Percentiles rank a stretch among this genome's conserved stretches.
Evolutionary conservation across 805 yeast species (phyloP).

Genomic region (Kregervanrija pseudodelftensis): DNA sequence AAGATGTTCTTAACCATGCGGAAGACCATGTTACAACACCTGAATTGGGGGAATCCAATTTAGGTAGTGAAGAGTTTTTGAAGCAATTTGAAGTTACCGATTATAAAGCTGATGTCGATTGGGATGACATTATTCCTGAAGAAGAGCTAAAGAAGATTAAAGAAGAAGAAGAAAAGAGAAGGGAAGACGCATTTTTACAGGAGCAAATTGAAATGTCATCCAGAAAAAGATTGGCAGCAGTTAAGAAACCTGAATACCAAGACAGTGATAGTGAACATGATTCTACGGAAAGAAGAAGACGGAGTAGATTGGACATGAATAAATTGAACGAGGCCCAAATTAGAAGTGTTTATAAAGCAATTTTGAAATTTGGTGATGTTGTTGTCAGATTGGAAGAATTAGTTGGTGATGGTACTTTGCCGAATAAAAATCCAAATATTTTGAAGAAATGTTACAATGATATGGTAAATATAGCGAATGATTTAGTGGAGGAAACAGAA

Average conservation of each 20-base stretch:
- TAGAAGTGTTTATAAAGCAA: conserved; percentile 76
- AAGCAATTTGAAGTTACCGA: conserved; percentile 98
- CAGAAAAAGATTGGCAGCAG: conserved; percentile 68
- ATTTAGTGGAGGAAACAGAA: conserved; percentile 59
- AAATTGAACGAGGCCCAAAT: conserved; percentile 78
- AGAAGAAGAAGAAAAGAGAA: conserved; percentile 80
- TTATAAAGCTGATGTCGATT: conserved; percentile 94
- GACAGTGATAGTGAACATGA: conserved; percentile 19
- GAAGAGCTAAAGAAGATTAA: conserved; percentile 84
- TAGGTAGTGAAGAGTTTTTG: conserved; percentile 96
- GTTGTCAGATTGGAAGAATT: conserved; percentile 72
- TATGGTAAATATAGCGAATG: conserved; percentile 53
- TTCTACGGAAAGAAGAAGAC: conserved; percentile 26
- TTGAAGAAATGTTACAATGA: conserved; percentile 74
- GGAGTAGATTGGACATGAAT: conserved; percentile 34
- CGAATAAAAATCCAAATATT: conserved; percentile 75
- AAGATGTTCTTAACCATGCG: conserved; percentile 93
- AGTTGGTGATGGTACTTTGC: conserved; percentile 81
- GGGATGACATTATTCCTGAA: conserved; percentile 99
- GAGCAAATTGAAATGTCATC: conserved; percentile 86
- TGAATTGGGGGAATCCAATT: conserved; percentile 92
- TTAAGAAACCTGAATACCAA: conserved; percentile 40
- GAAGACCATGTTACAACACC: conserved; percentile 97
- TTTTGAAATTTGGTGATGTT: conserved; percentile 76
- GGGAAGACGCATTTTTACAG: conserved; percentile 79